These are phyloP conservation scores for Rhizoclosmatium globosum DNA, from an alignment of 192 early-diverging fungal species.

Conservation along the genomic window DNA sequence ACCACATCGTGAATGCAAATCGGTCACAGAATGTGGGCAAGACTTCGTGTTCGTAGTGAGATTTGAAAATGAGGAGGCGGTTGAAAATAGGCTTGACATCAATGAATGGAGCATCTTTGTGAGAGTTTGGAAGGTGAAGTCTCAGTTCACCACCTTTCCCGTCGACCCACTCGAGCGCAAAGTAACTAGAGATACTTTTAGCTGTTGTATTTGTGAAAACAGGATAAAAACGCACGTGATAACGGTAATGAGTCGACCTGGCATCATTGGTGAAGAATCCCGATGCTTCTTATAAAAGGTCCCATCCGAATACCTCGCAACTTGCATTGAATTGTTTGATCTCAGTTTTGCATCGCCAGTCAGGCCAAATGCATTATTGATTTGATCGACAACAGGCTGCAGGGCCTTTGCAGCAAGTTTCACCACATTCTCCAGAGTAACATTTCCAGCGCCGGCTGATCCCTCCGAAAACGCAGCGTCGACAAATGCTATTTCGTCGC, in stretches of 20 bases:
- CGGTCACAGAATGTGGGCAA: conserved; percentile 33
- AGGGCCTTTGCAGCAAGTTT: background rate
- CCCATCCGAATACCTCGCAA: conserved; percentile 27
- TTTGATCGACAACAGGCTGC: background rate
- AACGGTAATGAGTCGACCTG: conserved; percentile 16
- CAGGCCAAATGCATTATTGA: conserved; percentile 9
- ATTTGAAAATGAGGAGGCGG: conserved; percentile 35
- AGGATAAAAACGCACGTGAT: conserved; percentile 3
- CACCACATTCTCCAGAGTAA: background rate
- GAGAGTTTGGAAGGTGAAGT: background rate
- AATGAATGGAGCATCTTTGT: background rate
- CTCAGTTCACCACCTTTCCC: conserved; percentile 30
- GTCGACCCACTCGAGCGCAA: conserved; percentile 21
- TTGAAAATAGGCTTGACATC: conserved; percentile 33
- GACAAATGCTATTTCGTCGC: background rate
- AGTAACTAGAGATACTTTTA: conserved; percentile 3
- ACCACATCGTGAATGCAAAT: conserved; percentile 45
- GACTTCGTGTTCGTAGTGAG: conserved; percentile 39
- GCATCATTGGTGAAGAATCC: conserved; percentile 35
- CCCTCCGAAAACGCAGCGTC: background rate
- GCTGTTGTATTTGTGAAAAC: background rate
- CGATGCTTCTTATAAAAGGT: conserved; percentile 17
- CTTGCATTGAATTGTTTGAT: conserved; percentile 18
- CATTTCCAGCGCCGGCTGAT: no score
- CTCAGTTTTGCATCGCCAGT: background rate